A percentile compares a stretch with the other conserved stretches of the same genome.
Conservation (phyloP, 768 basidiomycete species). For the Stropharia rugosoannulata region DNA sequence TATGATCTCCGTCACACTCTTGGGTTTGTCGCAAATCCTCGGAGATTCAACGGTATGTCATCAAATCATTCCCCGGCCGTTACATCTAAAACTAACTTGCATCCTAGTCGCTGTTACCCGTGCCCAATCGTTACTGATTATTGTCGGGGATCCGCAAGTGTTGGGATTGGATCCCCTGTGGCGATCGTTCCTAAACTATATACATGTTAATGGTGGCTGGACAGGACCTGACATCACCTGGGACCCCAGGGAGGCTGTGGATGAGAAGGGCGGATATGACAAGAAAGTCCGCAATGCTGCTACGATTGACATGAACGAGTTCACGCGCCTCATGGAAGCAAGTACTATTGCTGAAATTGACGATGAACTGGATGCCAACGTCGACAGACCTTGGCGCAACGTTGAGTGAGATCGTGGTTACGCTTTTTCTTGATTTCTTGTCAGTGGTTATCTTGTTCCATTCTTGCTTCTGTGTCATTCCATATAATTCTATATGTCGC, state of each 20-base stretch:
- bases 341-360: slow-evolving; percentile 27
- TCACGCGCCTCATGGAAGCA: slow-evolving; percentile 33
- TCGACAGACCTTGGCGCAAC: slow-evolving; percentile 43
- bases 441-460: no score
- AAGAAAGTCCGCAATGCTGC: slow-evolving; percentile 28
- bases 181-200: slow-evolving; percentile 59
- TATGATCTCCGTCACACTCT: slow-evolving; percentile 56
- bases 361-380: slow-evolving; percentile 31
- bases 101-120: slow-evolving; percentile 57
- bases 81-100: not conserved
- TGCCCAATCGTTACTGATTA: slow-evolving; percentile 56
- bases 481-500: no score
- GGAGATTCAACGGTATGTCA: slow-evolving; percentile 57
- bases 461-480: no score
- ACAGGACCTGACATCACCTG: slow-evolving; percentile 48
- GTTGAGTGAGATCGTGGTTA: slow-evolving; percentile 27
- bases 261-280: slow-evolving; percentile 41
- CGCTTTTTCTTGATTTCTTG: not conserved
- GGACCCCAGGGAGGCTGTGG: slow-evolving; percentile 41
- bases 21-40: slow-evolving; percentile 57
- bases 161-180: slow-evolving; percentile 63
- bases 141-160: slow-evolving; percentile 59
- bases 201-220: slow-evolving; percentile 56
- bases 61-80: not conserved
- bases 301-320: slow-evolving; percentile 40